A percentile compares a stretch with the other conserved stretches of the same genome.
phyloP scores from a whole-genome alignment of 768 basidiomycete species.

The Pleurotus pulmonarius region DNA sequence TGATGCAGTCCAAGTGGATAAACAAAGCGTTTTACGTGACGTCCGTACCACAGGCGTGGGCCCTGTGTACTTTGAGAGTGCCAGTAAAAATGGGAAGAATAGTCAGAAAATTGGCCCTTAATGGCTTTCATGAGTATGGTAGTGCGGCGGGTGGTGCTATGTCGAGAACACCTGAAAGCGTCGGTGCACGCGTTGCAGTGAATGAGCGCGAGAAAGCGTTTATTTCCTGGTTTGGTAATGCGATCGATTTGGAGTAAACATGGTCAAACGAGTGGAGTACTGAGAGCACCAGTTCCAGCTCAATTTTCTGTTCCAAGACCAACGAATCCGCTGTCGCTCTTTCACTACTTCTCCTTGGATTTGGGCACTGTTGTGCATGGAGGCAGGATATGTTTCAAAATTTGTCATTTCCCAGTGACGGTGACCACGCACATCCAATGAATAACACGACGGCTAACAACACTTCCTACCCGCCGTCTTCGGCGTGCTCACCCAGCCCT shows the following conservation, averaged over 20 bases:
- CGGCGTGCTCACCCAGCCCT: not conserved
- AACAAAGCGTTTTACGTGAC: no score
- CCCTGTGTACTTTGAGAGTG: no score
- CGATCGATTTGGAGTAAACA: not conserved
- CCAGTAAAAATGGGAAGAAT: no score
- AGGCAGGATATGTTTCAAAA: not conserved
- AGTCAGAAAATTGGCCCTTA: no score
- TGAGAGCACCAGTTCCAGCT: not conserved
- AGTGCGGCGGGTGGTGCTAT: no score
- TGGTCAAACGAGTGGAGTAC: slow-evolving; percentile 6
- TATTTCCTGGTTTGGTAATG: not conserved
- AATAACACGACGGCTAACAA: not conserved
- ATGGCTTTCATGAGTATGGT: no score
- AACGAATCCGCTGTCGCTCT: not conserved
- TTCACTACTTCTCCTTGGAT: not conserved
- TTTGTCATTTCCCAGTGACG: not conserved
- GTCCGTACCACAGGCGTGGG: no score
- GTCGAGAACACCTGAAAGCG: not conserved
- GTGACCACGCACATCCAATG: not conserved
- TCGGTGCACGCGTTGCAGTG: not conserved
- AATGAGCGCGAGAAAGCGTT: not conserved
- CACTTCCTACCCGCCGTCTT: not conserved
- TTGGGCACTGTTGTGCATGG: not conserved
- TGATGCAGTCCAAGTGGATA: no score
- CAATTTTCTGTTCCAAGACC: not conserved